Base-by-base conservation (phyloP, 176 grass and related monocot species). In the Oryza meridionalis region DNA sequence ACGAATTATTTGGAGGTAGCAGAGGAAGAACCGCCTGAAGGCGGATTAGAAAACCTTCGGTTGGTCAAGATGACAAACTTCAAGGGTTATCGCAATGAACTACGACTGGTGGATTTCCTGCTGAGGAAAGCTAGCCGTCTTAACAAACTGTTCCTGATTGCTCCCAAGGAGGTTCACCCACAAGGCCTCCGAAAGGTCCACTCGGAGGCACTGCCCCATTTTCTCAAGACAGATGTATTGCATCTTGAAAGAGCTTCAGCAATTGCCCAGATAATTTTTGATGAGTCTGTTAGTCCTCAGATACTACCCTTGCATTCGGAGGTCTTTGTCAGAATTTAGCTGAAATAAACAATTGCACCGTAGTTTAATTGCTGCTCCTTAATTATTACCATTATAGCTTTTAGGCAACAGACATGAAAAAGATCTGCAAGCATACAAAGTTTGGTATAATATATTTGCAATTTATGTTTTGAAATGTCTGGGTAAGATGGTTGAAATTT, bases 41-140 rank as follows among this genome's bases (percentile, higher is more conserved):
- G 88, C 31, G 88, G 82, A 73, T 84, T 97, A 47, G 90, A 94
- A 82, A 88, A 93, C 73, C 90, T 97, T 67, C 81, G 33, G 55
- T 70, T 89, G 58, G 88, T 86, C 81, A 97, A 97, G 89, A 80
- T 97, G 80, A 91, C 77, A 77, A 93, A 90, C 78, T 97, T 94
- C 88, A 94, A 94, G 76, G 92, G 92, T 40, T 87, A 94, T 87
- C 61, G 75, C 55, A 94, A 94, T 80, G 95, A 97, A 92, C 79
- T 86, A 58, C 78, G 73, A 13, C 85, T 97, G 45, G 78, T 97
- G 73, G 80, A 78, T 27, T 97, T 91, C 77, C 81, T 97, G n/a
- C 83, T 97, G 75, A 88, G 79, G 31, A 93, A 90, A 17, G 79
- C 84, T 53, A 75, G 67, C 25, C 42, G 50, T 88, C 90, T 97